Base-by-base conservation (phyloP, 1,139 yeast species). In the Casaregolazyma lundiana region DNA sequence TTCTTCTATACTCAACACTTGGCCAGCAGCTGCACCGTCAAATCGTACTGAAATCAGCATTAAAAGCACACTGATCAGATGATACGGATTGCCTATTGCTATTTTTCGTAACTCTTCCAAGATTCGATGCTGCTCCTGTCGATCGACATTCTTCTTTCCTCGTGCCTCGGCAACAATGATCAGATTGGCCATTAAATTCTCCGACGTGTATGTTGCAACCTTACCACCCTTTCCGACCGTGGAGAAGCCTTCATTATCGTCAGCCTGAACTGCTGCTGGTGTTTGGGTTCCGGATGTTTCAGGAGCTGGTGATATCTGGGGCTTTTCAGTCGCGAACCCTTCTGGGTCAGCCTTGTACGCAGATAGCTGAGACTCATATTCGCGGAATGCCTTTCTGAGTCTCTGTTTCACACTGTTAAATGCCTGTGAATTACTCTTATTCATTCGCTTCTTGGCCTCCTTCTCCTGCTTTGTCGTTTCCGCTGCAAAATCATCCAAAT, bases 101-200 rank as follows among this genome's bases (percentile, higher is more conserved):
- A 75, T 70, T 16, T 66, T 62, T 54, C 84, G 68, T 54, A 88
- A 74, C 39, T 73, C 72, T 67, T 86, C 96, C 63, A 92, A 75
- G 41, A 75, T 73, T 53, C 72, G 71, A 55, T 89, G 78, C 68
- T 92, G 96, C 65, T 86, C 96, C 52, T 66, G 70, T 57, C 83
- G 80, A 66, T 92, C 96, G 54, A 89, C 84, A 66, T 87, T 88
- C 76, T 88, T 92, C 73, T 90, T 90, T 73, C 98, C 98, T 70
- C 98, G 84, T 43, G 90, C 76, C 67, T 92, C 98, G 53, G 86
- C 73, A 52, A 94, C 81, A 47, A 80, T 70, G 64, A 83, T 79
- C 64, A 92, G 75, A 38, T 86, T 80, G 50, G 81, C 73, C 73
- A 90, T 88, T 47, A 90, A 81, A 54, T 72, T 71, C 42, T 67